Evolutionary conservation across 768 basidiomycete genomes (phyloP).

Genomic region (Hortiboletus campestris): DNA sequence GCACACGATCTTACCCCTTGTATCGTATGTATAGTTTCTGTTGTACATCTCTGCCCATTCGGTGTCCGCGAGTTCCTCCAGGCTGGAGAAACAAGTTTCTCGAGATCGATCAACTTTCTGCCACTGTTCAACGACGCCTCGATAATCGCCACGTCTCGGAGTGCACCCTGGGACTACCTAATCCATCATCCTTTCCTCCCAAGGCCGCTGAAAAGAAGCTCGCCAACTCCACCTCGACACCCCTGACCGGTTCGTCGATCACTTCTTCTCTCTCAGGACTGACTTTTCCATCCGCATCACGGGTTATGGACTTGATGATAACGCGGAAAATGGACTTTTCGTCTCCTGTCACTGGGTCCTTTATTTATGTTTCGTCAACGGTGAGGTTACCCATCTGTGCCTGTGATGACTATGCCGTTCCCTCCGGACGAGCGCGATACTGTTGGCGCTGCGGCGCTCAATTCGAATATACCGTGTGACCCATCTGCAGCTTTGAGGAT

Average conservation of each 20-base stretch:
- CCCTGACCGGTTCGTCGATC: conserved; percentile 46
- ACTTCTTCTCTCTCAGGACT: conserved; percentile 40
- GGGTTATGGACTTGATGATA: conserved; percentile 35
- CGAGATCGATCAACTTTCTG: conserved; percentile 59
- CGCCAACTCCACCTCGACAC: conserved; percentile 55
- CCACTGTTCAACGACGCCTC: conserved; percentile 71
- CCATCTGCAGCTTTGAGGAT: conserved; percentile 46
- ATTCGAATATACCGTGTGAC: conserved; percentile 57
- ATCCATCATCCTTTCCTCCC: conserved; percentile 46
- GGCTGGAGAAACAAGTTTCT: conserved; percentile 27
- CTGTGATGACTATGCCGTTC: conserved; percentile 48
- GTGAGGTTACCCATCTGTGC: conserved; percentile 62
- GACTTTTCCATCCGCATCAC: conserved; percentile 17
- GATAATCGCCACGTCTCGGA: conserved; percentile 77
- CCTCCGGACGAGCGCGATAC: conserved; percentile 33
- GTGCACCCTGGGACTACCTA: conserved; percentile 63
- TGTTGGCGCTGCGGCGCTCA: conserved; percentile 62
- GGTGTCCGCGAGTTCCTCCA: not conserved
- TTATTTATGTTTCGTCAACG: conserved; percentile 34
- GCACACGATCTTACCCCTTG: not conserved
- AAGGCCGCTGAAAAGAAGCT: conserved; percentile 58
- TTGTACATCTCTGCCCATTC: not conserved
- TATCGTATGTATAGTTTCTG: not conserved
- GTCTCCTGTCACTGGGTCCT: conserved; percentile 23
- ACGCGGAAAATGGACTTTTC: conserved; percentile 35